Evolutionary conservation across 805 yeast species (phyloP).

Genomic region (Nakazawaea peltata): DNA sequence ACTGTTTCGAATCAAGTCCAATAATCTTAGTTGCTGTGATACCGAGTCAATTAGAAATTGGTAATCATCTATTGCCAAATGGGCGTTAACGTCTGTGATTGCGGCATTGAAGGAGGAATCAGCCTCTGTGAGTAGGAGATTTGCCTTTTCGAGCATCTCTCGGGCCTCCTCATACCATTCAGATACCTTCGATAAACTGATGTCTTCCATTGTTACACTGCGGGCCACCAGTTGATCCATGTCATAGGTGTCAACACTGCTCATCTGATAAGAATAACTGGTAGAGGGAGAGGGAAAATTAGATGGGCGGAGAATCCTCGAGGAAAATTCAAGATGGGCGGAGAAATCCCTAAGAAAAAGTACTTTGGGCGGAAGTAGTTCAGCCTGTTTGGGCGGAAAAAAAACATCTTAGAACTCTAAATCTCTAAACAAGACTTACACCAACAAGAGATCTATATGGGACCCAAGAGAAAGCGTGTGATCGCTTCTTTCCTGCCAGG

Average conservation of each 20-base stretch:
- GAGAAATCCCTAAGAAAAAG: too few relatives aligned
- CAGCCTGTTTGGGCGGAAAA: too few relatives aligned
- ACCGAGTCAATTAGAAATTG: constrained; percentile 24
- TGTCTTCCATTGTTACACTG: constrained; percentile 6
- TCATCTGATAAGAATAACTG: too few relatives aligned
- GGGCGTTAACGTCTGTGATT: constrained; percentile 1
- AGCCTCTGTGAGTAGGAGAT: constrained; percentile 1
- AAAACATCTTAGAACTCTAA: too few relatives aligned
- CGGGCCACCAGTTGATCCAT: too few relatives aligned
- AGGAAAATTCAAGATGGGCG: too few relatives aligned
- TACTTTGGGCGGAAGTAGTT: too few relatives aligned
- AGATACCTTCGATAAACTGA: not conserved
- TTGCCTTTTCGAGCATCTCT: constrained; percentile 4
- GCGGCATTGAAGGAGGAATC: not conserved
- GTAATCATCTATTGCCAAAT: constrained; percentile 1
- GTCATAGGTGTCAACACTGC: too few relatives aligned
- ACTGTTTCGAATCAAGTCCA: constrained; percentile 25
- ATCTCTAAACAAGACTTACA: too few relatives aligned
- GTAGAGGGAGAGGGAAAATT: too few relatives aligned
- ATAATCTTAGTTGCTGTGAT: constrained; percentile 36
- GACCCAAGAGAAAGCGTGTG: not conserved
- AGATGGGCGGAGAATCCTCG: too few relatives aligned
- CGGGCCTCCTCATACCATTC: constrained; percentile 6
- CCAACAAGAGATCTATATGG: constrained; percentile 4
- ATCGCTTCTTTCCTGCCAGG: constrained; percentile 5